These are phyloP conservation scores for Boletus tomentosulus DNA, from an alignment of 768 basidiomycete genomes.

Conservation along the genomic window DNA sequence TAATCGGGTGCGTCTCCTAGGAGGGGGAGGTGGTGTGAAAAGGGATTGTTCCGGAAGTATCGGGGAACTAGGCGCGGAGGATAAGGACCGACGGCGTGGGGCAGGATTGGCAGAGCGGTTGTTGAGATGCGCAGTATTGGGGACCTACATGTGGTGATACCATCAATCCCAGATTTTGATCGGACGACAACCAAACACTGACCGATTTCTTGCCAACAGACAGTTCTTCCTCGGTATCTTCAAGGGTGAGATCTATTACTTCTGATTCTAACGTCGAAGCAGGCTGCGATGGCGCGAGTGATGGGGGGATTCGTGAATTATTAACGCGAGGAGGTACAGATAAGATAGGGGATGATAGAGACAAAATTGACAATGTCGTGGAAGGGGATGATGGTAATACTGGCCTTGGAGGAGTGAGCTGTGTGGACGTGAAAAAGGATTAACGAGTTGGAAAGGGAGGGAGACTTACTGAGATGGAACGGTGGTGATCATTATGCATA, in stretches of 20 bases:
- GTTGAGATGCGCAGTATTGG: neutral
- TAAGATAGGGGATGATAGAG: slow-evolving; percentile 3
- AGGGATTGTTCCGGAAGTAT: slow-evolving; percentile 17
- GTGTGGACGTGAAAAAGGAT: slow-evolving; percentile 1
- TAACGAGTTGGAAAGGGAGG: neutral
- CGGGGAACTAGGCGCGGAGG: slow-evolving; percentile 6
- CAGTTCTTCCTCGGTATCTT: slow-evolving; percentile 22
- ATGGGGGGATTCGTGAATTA: slow-evolving; percentile 1
- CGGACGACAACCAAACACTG: slow-evolving; percentile 10
- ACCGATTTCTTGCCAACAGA: slow-evolving; percentile 10
- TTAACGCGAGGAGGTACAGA: slow-evolving; percentile 6
- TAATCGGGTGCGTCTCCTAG: slow-evolving; percentile 7
- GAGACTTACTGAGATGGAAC: slow-evolving; percentile 14
- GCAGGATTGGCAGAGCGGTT: neutral
- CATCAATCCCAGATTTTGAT: slow-evolving; percentile 1
- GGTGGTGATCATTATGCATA: slow-evolving; percentile 3
- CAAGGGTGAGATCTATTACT: slow-evolving; percentile 20
- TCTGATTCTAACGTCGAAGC: slow-evolving; percentile 3
- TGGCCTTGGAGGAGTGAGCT: slow-evolving; percentile 5
- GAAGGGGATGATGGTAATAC: neutral
- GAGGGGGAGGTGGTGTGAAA: slow-evolving; percentile 27
- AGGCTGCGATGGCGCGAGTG: neutral
- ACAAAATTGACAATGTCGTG: neutral
- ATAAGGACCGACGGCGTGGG: neutral
- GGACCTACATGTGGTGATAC: slow-evolving; percentile 1